Evolutionary conservation across 2,329 filamentous ascomycete genomes (phyloP).

Genomic region (Fusarium sp.): DNA sequence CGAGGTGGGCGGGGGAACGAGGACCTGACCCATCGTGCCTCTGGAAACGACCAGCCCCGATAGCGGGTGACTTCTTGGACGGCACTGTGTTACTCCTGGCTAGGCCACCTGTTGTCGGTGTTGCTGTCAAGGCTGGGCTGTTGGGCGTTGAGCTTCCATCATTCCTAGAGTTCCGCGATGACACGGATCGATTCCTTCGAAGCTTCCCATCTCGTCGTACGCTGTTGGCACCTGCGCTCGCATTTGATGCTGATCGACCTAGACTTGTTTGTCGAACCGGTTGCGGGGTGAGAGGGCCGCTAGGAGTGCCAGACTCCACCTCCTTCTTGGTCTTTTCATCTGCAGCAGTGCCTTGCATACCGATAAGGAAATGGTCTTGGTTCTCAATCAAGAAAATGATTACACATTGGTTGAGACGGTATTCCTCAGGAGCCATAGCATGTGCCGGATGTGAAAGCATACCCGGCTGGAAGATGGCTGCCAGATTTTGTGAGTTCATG

Average conservation of each 20-base stretch:
- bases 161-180: conserved; percentile 85
- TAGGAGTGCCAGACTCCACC: conserved; percentile 76
- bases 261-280: conserved; percentile 65
- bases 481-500: conserved; percentile 94
- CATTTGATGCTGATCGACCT: conserved; percentile 81
- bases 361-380: conserved; percentile 97
- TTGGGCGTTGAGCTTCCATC: conserved; percentile 79
- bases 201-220: conserved; percentile 83
- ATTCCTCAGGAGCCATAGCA: conserved; percentile 95
- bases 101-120: conserved; percentile 68
- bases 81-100: conserved; percentile 89
- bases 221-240: conserved; percentile 89
- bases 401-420: conserved; percentile 94
- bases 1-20: conserved; percentile 52
- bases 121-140: conserved; percentile 67
- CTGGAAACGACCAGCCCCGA: conserved; percentile 76
- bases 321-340: conserved; percentile 79
- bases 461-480: conserved; percentile 97
- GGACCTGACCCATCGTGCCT: conserved; percentile 51
- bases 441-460: conserved; percentile 94
- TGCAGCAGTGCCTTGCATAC: conserved; percentile 99
- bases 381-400: conserved; percentile 98
- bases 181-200: conserved; percentile 90
- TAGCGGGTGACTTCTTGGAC: conserved; percentile 84
- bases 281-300: conserved; percentile 60